Evolutionary conservation across 1,284 basidiomycete species (phyloP).

Genomic region (Trichosporon ovoides): DNA sequence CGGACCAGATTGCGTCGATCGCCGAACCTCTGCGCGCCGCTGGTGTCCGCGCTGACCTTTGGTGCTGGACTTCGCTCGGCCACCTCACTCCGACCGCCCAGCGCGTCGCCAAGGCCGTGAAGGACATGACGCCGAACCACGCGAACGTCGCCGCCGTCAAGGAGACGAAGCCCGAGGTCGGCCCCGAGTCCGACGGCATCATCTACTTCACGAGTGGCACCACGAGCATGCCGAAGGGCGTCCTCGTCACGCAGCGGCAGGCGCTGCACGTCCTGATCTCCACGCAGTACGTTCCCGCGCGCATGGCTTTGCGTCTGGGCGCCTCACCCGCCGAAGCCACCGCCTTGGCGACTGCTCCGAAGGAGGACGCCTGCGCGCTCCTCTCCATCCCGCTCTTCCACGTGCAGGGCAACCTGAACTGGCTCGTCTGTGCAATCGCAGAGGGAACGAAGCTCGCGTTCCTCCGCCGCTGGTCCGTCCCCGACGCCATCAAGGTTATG

Average conservation of each 20-base stretch:
- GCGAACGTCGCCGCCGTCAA: not conserved
- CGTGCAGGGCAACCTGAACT: slow-evolving; percentile 43
- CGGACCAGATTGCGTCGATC: slow-evolving; percentile 22
- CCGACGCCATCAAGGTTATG: slow-evolving; percentile 32
- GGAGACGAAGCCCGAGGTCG: not conserved
- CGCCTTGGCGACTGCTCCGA: slow-evolving; percentile 21
- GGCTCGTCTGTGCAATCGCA: slow-evolving; percentile 39
- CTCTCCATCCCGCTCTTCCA: slow-evolving; percentile 45
- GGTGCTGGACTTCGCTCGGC: slow-evolving; percentile 7
- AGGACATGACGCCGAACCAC: no score
- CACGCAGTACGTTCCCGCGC: slow-evolving; percentile 12
- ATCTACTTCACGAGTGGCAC: slow-evolving; percentile 43
- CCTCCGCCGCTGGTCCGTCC: slow-evolving; percentile 34
- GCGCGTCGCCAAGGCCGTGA: not conserved
- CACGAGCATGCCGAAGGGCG: slow-evolving; percentile 39
- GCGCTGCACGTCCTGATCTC: slow-evolving; percentile 28
- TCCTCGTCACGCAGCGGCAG: slow-evolving; percentile 42
- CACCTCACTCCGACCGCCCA: not conserved
- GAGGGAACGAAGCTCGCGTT: slow-evolving; percentile 39
- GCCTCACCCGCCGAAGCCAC: slow-evolving; percentile 23
- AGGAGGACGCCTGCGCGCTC: slow-evolving; percentile 25
- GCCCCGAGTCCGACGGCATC: slow-evolving; percentile 42
- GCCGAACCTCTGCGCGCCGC: not conserved
- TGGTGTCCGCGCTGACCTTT: slow-evolving; percentile 5
- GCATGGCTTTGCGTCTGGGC: slow-evolving; percentile 15